phyloP scores from a whole-genome alignment of 371 early-diverging fungal species.

The Mucor plumbeus region DNA sequence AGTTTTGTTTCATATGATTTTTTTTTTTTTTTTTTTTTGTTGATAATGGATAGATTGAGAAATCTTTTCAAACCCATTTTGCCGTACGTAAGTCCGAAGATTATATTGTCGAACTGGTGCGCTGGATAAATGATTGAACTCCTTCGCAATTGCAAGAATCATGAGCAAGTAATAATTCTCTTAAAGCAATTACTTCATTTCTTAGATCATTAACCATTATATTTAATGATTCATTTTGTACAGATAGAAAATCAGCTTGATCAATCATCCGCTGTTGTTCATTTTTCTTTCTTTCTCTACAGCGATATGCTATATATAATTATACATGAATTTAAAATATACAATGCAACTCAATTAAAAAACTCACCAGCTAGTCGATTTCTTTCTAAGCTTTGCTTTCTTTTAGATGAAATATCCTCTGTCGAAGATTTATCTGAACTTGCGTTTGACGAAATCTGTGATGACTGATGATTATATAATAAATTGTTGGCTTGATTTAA shows the following conservation, averaged over 20 bases:
- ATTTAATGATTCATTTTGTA: constrained; percentile 12
- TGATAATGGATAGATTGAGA: background rate
- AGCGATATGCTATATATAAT: constrained; percentile 4
- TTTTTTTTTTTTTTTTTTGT: too few species aligned
- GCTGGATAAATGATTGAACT: constrained; percentile 14
- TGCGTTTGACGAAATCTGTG: background rate
- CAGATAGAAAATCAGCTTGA: constrained; percentile 8
- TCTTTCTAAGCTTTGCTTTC: constrained; percentile 14
- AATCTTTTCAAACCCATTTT: background rate
- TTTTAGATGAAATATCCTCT: background rate
- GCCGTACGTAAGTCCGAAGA: background rate
- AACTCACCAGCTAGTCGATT: constrained; percentile 24
- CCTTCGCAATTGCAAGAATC: constrained; percentile 21
- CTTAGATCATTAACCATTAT: background rate
- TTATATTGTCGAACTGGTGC: background rate
- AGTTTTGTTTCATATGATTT: background rate
- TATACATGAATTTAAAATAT: background rate
- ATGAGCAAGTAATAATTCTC: constrained; percentile 22
- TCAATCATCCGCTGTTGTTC: constrained; percentile 22
- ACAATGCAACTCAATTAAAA: background rate
- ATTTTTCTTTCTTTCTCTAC: constrained; percentile 20
- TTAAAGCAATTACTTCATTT: constrained; percentile 10
- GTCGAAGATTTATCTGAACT: background rate
- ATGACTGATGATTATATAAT: constrained; percentile 1
- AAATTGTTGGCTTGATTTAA: background rate